Base-by-base conservation (phyloP, 1,284 basidiomycete genomes). In the Microbotryum silenes-acaulis region DNA sequence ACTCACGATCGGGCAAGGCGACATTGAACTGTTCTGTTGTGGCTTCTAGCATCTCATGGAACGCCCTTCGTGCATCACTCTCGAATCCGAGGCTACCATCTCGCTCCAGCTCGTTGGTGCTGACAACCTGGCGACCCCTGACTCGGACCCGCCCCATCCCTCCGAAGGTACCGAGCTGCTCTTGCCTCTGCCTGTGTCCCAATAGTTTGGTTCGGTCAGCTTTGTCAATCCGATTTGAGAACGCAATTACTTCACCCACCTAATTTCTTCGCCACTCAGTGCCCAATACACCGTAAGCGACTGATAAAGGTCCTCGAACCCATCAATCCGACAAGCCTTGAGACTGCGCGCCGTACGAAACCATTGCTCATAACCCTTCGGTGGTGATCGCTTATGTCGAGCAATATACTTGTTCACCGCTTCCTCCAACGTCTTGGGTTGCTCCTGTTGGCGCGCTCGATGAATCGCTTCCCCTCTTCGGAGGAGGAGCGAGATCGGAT, bases 301-400 rank as follows among this genome's bases (percentile, higher is more conserved):
- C 12, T 33, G n/a, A 45, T 60, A 54, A 57, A 65, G 23, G 53
- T 60, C 60, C 4, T 45, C 52, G 46, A 59, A 65, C n/a, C 52
- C 46, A 25, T 62, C 63, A 51, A 62, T 42, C 18, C 51, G 44
- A n/a, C 50, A 50, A 4, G 58, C 58, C 5, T n/a, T 25, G 8
- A 21, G 27, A 8, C 31, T n/a, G 25, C 21, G 23, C 20, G 61
- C 54, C 12, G 20, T 46, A 6, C 27, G 14, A 52, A 37, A 65
- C 64, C 64, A 65, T 6, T 12, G 49, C 51, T 63, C 61, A 51
- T 46, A 65, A 0, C 64, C 64, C n/a, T 46, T 44, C 1, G 64
- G 64, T 8, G 64, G 64, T 1, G 5, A 25, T 1, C 64, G 54
- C 4, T 49, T 50, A 27, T 61, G 48, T 18, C 29, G 18, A 3